Evolutionary conservation across 108 stramenopile species (phyloP), one percentile per base, ranked within the genome.

Genomic region (Cyclotella sp.): DNA sequence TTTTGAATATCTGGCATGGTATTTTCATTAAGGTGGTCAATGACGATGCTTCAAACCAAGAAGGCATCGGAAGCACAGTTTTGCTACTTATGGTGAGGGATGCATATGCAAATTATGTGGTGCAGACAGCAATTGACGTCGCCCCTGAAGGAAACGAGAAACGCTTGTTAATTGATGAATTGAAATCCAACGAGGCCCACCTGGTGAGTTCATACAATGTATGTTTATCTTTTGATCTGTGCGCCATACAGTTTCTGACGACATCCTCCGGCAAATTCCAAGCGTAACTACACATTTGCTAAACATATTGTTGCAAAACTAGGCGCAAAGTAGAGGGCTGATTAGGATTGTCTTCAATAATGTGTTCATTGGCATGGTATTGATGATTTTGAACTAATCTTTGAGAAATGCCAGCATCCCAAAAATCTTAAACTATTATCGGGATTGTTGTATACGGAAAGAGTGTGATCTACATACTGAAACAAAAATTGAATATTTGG

Each of bases 41-140:
- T 27, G 89, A 89, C 26, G 77, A 59, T 12, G 73, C 60, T 29
- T 47, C 54, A 21, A 68, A 53, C 49, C 70, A 68, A 34, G 85
- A 86, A 34, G 81, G 75, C 21, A 83, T 59, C 28, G 85, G 85
- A 22, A 88, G 85, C 59, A 89, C 87, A 45, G 88, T 97, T 52
- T 86, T 96, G 67, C 81, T 97, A 10, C 89, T 99, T 58, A 97
- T 99, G 90, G 93, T 94, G 22, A 87, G 93, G 49, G 98, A 99
- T 81, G 96, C 97, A 3, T 99, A 97, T 63, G 98, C 97, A 22
- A 99, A 99, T 82, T 99, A 95, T 58, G 94, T 95, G 19, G 94
- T 95, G 19, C 94, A 95, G 76, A 95, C 93, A 12, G 90, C 93
- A 16, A 83, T 94, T 43, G 93, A 94, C 68, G 93, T 94, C 11